Conservation (phyloP, 345 rosid genomes). For the Atalantia buxifolia region DNA sequence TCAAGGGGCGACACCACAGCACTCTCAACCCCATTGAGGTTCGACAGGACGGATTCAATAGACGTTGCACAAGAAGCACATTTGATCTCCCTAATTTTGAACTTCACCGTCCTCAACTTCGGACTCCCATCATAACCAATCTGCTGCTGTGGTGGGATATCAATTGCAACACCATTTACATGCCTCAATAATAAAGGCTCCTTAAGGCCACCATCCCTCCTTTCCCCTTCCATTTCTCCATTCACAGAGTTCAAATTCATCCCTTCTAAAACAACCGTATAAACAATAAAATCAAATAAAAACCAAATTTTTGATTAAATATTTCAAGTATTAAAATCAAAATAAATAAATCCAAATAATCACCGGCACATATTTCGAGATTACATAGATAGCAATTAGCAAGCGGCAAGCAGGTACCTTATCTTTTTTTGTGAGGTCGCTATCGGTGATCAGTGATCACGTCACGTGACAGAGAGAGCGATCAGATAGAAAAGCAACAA, state of each 20-base stretch:
- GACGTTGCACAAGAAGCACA: conserved; percentile 58
- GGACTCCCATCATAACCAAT: conserved; percentile 12
- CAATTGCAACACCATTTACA: conserved; percentile 23
- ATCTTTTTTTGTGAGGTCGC: background rate
- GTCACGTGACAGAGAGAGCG: background rate
- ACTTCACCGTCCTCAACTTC: conserved; percentile 28
- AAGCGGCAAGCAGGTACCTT: background rate
- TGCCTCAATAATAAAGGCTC: conserved; percentile 46
- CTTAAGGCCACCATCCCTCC: conserved; percentile 41
- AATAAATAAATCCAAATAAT: background rate
- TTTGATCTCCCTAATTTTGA: conserved; percentile 50
- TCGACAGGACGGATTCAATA: conserved; percentile 48
- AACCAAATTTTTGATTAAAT: background rate
- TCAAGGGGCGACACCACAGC: conserved; percentile 52
- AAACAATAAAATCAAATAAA: background rate
- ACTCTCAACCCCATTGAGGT: conserved; percentile 46
- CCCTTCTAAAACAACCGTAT: background rate
- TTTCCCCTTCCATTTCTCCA: conserved; percentile 32
- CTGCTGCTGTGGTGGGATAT: conserved; percentile 16
- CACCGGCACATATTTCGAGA: background rate
- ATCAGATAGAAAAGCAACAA: too few species aligned
- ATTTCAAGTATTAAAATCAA: background rate
- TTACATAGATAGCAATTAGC: background rate
- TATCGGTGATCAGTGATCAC: background rate
- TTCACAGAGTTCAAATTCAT: conserved; percentile 13